These are phyloP conservation scores for Chenopodium formosanum DNA, from an alignment of 148 eudicot species.

Conservation along the genomic window DNA sequence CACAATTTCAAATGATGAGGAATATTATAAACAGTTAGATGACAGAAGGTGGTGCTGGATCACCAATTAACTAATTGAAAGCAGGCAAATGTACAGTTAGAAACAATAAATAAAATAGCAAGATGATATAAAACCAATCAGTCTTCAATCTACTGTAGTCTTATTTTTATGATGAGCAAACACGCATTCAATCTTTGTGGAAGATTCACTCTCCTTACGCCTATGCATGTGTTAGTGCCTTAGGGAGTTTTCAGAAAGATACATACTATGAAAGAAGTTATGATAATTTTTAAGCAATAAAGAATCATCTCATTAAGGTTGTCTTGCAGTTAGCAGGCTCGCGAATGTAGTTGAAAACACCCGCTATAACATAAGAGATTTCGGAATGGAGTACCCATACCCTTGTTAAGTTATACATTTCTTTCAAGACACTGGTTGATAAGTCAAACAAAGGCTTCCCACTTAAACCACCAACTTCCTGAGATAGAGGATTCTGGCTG, in stretches of 20 bases:
- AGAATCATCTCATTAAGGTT: not conserved
- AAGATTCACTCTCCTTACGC: not conserved
- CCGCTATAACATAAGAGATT: slow-evolving; percentile 8
- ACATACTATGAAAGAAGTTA: not conserved
- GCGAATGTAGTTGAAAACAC: not conserved
- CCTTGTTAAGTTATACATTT: slow-evolving; percentile 88
- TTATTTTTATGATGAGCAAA: not conserved
- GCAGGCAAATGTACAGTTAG: not conserved
- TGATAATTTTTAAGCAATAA: not conserved
- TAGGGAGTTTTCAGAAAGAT: not conserved
- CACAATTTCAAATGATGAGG: not conserved
- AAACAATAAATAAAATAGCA: not conserved
- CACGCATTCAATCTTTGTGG: not conserved
- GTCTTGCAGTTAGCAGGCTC: not conserved
- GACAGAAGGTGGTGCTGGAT: not conserved
- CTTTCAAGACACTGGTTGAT: slow-evolving; percentile 78
- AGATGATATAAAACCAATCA: not conserved
- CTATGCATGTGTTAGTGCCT: not conserved
- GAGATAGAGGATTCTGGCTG: slow-evolving; percentile 50
- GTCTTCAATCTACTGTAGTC: not conserved
- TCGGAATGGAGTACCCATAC: slow-evolving; percentile 34
- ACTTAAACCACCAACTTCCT: slow-evolving; percentile 92
- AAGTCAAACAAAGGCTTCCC: slow-evolving; percentile 85
- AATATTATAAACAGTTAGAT: not conserved
- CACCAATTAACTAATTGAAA: not conserved